Conservation (phyloP, 208 protist genomes). For the Leishmania guyanensis region DNA sequence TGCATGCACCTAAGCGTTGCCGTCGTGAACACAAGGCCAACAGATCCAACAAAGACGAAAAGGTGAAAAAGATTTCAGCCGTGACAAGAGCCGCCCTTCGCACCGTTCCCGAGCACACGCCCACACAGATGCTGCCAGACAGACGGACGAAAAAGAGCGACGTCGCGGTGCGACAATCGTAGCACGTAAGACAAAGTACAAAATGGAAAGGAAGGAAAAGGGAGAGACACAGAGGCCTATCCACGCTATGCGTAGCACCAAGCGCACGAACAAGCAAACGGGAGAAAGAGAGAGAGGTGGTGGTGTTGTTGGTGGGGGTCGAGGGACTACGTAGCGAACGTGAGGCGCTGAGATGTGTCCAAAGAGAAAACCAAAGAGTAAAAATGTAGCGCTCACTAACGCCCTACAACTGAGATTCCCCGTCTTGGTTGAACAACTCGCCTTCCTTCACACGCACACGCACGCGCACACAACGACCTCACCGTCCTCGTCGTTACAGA, state of each 20-base stretch:
- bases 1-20: not conserved
- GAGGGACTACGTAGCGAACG: not conserved
- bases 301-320: too few relatives aligned
- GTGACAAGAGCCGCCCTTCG: not conserved
- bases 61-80: not conserved
- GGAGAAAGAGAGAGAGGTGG: not conserved
- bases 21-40: not conserved
- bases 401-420: not conserved
- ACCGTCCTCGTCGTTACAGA: not conserved
- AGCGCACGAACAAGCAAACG: not conserved
- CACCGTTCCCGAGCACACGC: not conserved
- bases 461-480: not conserved
- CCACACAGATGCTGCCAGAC: not conserved
- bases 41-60: slow-evolving; percentile 2
- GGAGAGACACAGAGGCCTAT: not conserved
- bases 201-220: not conserved
- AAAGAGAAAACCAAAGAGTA: slow-evolving; percentile 1
- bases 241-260: not conserved
- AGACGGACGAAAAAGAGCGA: not conserved
- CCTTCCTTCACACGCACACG: not conserved
- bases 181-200: not conserved
- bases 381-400: not conserved
- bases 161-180: not conserved
- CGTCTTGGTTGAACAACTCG: not conserved
- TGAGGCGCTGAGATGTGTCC: not conserved